Percentiles rank a stretch among this genome's conserved stretches.
Conservation (phyloP, 2,329 filamentous ascomycete species). For the Alternaria alternata region DNA sequence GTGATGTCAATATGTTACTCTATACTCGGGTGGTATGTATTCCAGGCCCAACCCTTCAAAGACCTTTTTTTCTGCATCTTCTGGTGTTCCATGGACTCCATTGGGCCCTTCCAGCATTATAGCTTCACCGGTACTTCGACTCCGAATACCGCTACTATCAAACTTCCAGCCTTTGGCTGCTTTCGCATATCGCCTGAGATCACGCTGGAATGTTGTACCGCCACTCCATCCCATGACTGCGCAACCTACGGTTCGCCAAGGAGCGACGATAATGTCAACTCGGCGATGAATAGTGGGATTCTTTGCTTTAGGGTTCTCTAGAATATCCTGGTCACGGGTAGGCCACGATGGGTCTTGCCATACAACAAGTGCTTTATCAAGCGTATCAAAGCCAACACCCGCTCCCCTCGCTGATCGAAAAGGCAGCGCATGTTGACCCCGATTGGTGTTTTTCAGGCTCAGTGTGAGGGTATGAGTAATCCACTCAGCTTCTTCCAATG, state of each 20-base stretch:
- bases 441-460: conserved; percentile 73
- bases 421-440: conserved; percentile 72
- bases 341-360: conserved; percentile 76
- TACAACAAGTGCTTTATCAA: conserved; percentile 92
- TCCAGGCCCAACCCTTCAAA: conserved; percentile 77
- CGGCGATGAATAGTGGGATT: conserved; percentile 81
- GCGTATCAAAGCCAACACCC: conserved; percentile 77
- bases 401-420: conserved; percentile 56
- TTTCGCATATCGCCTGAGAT: conserved; percentile 82
- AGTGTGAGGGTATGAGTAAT: conserved; percentile 84
- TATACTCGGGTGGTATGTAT: conserved; percentile 54
- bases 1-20: conserved; percentile 54
- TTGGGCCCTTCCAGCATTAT: conserved; percentile 68
- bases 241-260: conserved; percentile 89
- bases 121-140: conserved; percentile 72
- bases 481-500: conserved; percentile 72
- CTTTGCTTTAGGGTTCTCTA: conserved; percentile 52
- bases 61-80: conserved; percentile 78
- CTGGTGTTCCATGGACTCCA: conserved; percentile 61
- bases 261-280: conserved; percentile 90
- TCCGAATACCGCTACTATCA: conserved; percentile 85
- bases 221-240: conserved; percentile 89
- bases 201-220: conserved; percentile 88
- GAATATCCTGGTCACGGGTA: conserved; percentile 48
- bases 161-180: conserved; percentile 79